Base-by-base conservation (phyloP, 1,284 basidiomycete genomes). In the Thelephora terrestris region DNA sequence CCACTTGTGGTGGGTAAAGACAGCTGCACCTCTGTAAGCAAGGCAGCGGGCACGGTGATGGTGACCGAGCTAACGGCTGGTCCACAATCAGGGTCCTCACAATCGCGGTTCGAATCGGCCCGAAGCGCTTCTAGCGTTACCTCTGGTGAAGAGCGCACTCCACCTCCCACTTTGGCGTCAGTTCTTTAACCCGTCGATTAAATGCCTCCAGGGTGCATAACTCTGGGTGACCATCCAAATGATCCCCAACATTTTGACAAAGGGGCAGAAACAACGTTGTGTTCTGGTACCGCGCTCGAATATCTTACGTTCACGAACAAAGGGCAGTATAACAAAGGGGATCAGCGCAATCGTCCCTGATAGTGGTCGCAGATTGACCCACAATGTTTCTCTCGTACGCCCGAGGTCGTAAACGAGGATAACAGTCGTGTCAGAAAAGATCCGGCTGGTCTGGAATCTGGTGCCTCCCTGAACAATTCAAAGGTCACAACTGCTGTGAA, bases 281-380 rank as follows among this genome's bases (percentile, higher is more conserved):
- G 66, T 88, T 86, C 61, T 87, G 82, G 57, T 89, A 88, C 21
- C 87, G 75, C 70, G 87, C 77, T 6, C 88, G 78, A 27, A 91
- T 71, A 55, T 78, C 84, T 87, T 57, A 23, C 34, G 3, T 9
- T 14, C 7, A 14, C 4, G 29, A 14, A 32, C 9, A 10, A 32
- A 14, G 29, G 29, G 3, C 29, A 32, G 29, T 14, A 10, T 6
- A 32, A 20, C 6, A 21, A 12, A 42, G 25, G 20, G 39, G 25
- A n/a, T 42, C 6, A 42, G 18, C 2, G n/a, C n/a, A 32, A 32
- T 32, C 14, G 9, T 32, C 29, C 29, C 29, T 43, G 37, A 47
- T 29, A 35, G 18, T 38, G 14, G 43, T 32, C 14, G 51, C 51
- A 12, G 43, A 44, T 32, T 37, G 47, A 40, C 64, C 40, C 57